Evolutionary conservation across 805 yeast genomes (phyloP), one percentile per base, ranked within the genome.

Genomic region (Pichia membranifaciens): DNA sequence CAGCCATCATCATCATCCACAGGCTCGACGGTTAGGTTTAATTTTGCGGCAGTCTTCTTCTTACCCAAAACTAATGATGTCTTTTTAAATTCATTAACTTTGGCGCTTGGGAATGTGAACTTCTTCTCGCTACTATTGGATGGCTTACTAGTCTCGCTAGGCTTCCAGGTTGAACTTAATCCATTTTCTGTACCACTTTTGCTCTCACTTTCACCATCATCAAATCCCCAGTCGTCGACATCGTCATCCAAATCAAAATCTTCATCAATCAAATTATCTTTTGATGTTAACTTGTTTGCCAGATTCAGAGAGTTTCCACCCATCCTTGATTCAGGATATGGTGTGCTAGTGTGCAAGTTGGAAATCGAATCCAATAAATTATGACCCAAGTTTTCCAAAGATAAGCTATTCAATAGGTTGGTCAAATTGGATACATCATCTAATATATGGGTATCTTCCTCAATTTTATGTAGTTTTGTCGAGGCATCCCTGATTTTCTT

Each of bases 401-500:
- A 59, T 9, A 62, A 45, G 17, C 53, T 54, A 16, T 54, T 42
- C 10, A 54, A 38, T 4, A 54, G 23, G 9, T 44, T 45, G 17
- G 45, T 46, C 13, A 58, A 47, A 34, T 55, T 48, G 28, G 44
- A 43, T 5, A 43, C 34, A 21, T 48, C 53, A 35, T 53, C 61
- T 39, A 59, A 56, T 9, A 58, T 55, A 28, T 60, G 52, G 1
- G 60, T 57, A 12, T 57, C 59, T 20, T 56, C 59, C 32, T 60
- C 61, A 37, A 60, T 65, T 8, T 49, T 51, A 1, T 58, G 60
- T n/a, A 65, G 43, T 12, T 61, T 61, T 2, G 70, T 52, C 6
- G 78, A 75, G 40, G 74, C 82, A 4, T 56, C 58, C 41, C 74
- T 71, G 47, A 85, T 73, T 54, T 77, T 79, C 4, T 60, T 64